Percentiles rank a stretch among this genome's conserved stretches.
These are phyloP conservation scores for Casaregolazyma suthepensis DNA, from an alignment of 1,139 yeast genomes.

Conservation along the genomic window DNA sequence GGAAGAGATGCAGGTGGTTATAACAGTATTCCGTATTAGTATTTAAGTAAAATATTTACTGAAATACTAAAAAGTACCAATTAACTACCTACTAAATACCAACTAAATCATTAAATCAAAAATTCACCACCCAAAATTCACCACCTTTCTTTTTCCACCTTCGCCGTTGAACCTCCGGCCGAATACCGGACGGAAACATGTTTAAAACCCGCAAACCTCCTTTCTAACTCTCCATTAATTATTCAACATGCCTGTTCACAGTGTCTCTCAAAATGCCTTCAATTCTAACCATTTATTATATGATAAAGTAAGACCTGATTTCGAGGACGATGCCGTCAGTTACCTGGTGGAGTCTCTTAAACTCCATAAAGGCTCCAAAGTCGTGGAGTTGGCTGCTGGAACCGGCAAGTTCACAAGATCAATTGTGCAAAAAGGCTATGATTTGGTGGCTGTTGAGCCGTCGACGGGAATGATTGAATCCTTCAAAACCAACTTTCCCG, in stretches of 20 bases:
- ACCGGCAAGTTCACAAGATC: slow-evolving; percentile 59
- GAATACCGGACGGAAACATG: no score
- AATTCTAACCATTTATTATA: slow-evolving; percentile 49
- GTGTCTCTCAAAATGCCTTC: slow-evolving; percentile 36
- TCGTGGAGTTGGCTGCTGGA: slow-evolving; percentile 58
- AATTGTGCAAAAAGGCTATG: slow-evolving; percentile 42
- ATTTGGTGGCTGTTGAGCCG: slow-evolving; percentile 50
- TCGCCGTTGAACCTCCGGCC: no score
- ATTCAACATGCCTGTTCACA: slow-evolving; percentile 16
- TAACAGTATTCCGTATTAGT: no score
- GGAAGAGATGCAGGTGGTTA: no score
- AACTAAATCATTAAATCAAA: no score
- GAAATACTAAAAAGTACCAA: neutral
- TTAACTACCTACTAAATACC: neutral
- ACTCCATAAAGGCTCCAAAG: slow-evolving; percentile 29
- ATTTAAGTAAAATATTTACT: neutral
- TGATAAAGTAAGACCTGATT: slow-evolving; percentile 53
- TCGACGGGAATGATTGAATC: slow-evolving; percentile 52
- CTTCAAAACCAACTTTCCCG: slow-evolving; percentile 46
- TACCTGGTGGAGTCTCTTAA: slow-evolving; percentile 39
- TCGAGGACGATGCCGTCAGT: slow-evolving; percentile 43
- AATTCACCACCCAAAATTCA: no score
- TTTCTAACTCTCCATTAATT: neutral
- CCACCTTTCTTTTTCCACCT: no score
- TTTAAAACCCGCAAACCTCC: neutral